Evolutionary conservation across 2,329 filamentous ascomycete species (phyloP).

Genomic region (Claviceps paspali): DNA sequence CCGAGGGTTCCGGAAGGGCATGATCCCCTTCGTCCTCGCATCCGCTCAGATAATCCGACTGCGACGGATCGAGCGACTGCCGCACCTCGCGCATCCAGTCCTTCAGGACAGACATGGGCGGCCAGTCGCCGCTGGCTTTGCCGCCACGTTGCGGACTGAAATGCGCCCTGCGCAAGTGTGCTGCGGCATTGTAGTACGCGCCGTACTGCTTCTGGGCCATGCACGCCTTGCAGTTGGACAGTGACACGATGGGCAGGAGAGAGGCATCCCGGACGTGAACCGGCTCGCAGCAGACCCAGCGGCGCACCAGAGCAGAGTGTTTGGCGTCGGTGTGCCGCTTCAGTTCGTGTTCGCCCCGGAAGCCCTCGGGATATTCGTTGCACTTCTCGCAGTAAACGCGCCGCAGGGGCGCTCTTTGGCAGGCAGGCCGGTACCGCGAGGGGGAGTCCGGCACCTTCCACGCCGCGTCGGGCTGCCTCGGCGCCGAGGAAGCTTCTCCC

Average conservation of each 20-base stretch:
- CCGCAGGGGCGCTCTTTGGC: slow-evolving; percentile 43
- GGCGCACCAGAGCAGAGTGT: slow-evolving; percentile 37
- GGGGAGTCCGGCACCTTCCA: slow-evolving; percentile 28
- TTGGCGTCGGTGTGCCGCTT: slow-evolving; percentile 50
- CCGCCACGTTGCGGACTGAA: slow-evolving; percentile 40
- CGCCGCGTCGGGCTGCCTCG: slow-evolving; percentile 21
- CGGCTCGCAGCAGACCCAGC: slow-evolving; percentile 41
- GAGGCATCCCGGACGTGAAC: slow-evolving; percentile 19
- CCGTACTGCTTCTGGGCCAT: slow-evolving; percentile 41
- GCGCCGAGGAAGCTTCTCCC: slow-evolving; percentile 28
- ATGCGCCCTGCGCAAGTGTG: slow-evolving; percentile 41
- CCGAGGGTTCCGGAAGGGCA: slow-evolving; percentile 4
- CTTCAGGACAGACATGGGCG: slow-evolving; percentile 40
- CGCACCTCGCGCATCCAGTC: slow-evolving; percentile 47
- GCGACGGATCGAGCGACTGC: slow-evolving; percentile 26
- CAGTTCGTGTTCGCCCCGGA: slow-evolving; percentile 80
- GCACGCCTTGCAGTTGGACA: slow-evolving; percentile 41
- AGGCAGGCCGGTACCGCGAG: slow-evolving; percentile 22
- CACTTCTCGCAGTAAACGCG: slow-evolving; percentile 68
- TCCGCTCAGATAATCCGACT: slow-evolving; percentile 4
- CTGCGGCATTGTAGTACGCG: slow-evolving; percentile 43
- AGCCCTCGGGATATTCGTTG: slow-evolving; percentile 69
- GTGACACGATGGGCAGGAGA: slow-evolving; percentile 33
- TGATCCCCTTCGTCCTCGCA: slow-evolving; percentile 27
- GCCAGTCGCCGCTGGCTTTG: slow-evolving; percentile 44